Conservation (phyloP, 164 flowering plant species). For the Buxus sempervirens region DNA sequence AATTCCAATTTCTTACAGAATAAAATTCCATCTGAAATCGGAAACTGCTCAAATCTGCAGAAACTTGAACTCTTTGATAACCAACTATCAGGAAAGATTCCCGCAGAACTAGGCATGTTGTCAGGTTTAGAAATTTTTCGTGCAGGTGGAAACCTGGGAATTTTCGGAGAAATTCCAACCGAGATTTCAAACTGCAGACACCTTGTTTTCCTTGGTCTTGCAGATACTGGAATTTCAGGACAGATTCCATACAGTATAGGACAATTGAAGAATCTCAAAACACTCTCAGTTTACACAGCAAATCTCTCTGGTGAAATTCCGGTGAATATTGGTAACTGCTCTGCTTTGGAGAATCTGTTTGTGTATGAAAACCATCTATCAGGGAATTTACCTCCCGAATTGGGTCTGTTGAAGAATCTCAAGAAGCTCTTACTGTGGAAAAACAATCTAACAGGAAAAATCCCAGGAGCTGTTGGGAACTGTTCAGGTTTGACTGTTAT, state of each 20-base stretch:
- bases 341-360: constrained; percentile 41
- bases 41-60: constrained; percentile 42
- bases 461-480: constrained; percentile 46
- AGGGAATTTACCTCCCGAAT: constrained; percentile 41
- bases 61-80: constrained; percentile 48
- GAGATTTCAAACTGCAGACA: constrained; percentile 43
- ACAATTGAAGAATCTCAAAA: constrained; percentile 40
- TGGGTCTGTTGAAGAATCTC: constrained; percentile 37
- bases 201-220: constrained; percentile 45
- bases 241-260: constrained; percentile 45
- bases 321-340: constrained; percentile 45
- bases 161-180: constrained; percentile 50
- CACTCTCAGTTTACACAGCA: constrained; percentile 51
- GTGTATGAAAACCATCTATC: constrained; percentile 47
- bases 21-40: constrained; percentile 39
- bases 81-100: constrained; percentile 47
- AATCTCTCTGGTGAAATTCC: constrained; percentile 54
- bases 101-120: constrained; percentile 35
- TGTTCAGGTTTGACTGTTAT: constrained; percentile 33
- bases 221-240: constrained; percentile 58
- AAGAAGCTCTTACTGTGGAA: constrained; percentile 48
- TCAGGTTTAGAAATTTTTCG: constrained; percentile 40
- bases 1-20: constrained; percentile 40
- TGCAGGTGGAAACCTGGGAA: constrained; percentile 49
- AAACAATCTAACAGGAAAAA: constrained; percentile 41